phyloP scores from a whole-genome alignment of 352 stramenopile genomes.

The Nothophytophthora sp. region DNA sequence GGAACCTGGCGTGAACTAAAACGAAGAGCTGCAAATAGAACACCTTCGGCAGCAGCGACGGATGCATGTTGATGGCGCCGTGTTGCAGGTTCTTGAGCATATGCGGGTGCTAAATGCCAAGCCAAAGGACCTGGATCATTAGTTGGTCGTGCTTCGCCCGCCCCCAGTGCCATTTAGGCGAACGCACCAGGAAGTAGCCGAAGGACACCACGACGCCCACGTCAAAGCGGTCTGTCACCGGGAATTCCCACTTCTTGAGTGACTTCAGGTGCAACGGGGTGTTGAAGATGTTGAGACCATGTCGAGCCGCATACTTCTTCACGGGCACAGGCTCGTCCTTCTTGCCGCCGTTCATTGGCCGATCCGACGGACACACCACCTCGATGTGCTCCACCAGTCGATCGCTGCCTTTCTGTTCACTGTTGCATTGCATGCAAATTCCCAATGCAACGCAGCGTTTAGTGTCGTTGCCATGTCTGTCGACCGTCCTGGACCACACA shows the following conservation, averaged over 20 bases:
- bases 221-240: slow-evolving; percentile 53
- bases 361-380: slow-evolving; percentile 82
- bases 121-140: background rate
- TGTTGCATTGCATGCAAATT: slow-evolving; percentile 12
- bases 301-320: slow-evolving; percentile 67
- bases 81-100: slow-evolving; percentile 65
- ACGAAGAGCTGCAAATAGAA: background rate
- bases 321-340: slow-evolving; percentile 70
- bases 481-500: background rate
- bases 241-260: slow-evolving; percentile 75
- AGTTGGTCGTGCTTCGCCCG: slow-evolving; percentile 1
- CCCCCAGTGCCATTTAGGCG: background rate
- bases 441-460: background rate
- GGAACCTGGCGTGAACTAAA: background rate
- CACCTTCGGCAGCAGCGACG: slow-evolving; percentile 81
- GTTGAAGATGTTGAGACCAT: slow-evolving; percentile 61
- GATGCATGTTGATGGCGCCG: slow-evolving; percentile 90
- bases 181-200: slow-evolving; percentile 75
- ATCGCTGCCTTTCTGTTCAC: slow-evolving; percentile 19
- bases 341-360: slow-evolving; percentile 66
- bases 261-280: slow-evolving; percentile 76
- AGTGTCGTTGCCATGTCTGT: slow-evolving; percentile 1
- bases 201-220: slow-evolving; percentile 91
- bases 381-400: slow-evolving; percentile 57
- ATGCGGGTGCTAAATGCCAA: slow-evolving; percentile 55